These are phyloP conservation scores for Deinandra increscens DNA, from an alignment of 129 eudicot species.

Conservation along the genomic window DNA sequence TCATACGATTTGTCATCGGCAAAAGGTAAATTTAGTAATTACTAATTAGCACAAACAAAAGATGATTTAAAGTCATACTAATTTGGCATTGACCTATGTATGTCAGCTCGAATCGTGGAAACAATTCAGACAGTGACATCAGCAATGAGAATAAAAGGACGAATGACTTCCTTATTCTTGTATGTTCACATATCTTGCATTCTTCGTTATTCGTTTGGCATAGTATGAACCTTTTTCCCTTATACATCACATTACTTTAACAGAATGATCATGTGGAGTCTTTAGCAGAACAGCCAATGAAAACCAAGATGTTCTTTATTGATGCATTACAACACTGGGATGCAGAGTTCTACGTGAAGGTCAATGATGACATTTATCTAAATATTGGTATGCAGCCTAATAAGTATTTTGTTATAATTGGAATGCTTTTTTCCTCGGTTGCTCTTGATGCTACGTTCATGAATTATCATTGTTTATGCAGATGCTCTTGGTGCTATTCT, in stretches of 20 bases:
- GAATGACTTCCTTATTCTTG: conserved; percentile 80
- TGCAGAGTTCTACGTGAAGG: conserved; percentile 86
- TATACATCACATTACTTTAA: not conserved
- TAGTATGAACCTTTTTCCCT: not conserved
- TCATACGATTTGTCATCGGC: conserved; percentile 87
- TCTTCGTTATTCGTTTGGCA: conserved; percentile 5
- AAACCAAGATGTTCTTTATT: conserved; percentile 53
- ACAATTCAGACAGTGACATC: conserved; percentile 61
- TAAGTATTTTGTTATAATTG: not conserved
- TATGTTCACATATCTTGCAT: conserved; percentile 39
- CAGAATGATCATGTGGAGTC: conserved; percentile 77
- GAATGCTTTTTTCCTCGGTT: not conserved
- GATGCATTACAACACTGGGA: conserved; percentile 78
- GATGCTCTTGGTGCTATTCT: conserved; percentile 78
- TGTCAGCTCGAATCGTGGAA: conserved; percentile 61
- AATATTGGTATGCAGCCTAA: conserved; percentile 57
- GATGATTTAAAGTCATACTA: conserved; percentile 15
- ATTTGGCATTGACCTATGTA: conserved; percentile 19
- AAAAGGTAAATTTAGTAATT: conserved; percentile 48
- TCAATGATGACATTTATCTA: conserved; percentile 79
- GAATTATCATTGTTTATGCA: conserved; percentile 30
- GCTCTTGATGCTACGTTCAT: conserved; percentile 10
- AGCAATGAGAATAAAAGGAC: conserved; percentile 53
- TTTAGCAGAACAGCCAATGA: conserved; percentile 49
- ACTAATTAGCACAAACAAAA: conserved; percentile 10